Evolutionary conservation across 2,329 filamentous ascomycete species (phyloP).

Genomic region (Akanthomyces muscarius): DNA sequence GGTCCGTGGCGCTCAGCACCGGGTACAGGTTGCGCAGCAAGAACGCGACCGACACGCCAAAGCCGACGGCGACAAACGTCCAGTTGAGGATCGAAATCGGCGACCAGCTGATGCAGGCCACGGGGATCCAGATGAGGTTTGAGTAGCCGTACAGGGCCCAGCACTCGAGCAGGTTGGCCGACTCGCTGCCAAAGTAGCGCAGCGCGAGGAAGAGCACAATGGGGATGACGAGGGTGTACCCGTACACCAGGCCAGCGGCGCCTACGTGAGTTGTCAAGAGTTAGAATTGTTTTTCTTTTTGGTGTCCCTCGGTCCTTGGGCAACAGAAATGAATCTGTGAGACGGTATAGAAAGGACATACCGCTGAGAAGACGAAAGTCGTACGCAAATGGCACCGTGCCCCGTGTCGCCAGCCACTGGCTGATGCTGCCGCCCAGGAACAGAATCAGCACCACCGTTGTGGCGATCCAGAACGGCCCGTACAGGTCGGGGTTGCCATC

Average conservation of each 20-base stretch:
- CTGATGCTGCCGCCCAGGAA: constrained; percentile 95
- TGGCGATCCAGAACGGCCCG: constrained; percentile 98
- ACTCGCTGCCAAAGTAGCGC: constrained; percentile 93
- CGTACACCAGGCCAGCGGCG: constrained; percentile 89
- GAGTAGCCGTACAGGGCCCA: constrained; percentile 94
- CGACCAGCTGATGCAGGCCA: constrained; percentile 88
- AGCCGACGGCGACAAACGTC: constrained; percentile 84
- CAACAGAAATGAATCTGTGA: too few relatives aligned
- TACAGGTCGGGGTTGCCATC: constrained; percentile 97
- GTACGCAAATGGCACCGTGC: constrained; percentile 76
- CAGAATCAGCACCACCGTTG: constrained; percentile 90
- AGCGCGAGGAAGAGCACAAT: constrained; percentile 81
- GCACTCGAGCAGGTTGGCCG: constrained; percentile 89
- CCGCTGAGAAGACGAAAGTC: constrained; percentile 87
- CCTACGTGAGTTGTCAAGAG: constrained; percentile 38
- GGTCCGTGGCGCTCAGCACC: constrained; percentile 87
- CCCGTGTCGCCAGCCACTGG: constrained; percentile 71
- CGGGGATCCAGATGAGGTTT: constrained; percentile 95
- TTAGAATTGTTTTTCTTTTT: background rate
- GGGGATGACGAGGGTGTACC: constrained; percentile 86
- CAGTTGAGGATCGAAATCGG: constrained; percentile 84
- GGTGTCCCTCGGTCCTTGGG: too few relatives aligned
- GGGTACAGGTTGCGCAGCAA: constrained; percentile 84
- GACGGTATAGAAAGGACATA: constrained; percentile 28
- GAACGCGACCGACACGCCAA: constrained; percentile 78